Conservation (phyloP, 768 basidiomycete genomes). For the Jaapia argillacea region DNA sequence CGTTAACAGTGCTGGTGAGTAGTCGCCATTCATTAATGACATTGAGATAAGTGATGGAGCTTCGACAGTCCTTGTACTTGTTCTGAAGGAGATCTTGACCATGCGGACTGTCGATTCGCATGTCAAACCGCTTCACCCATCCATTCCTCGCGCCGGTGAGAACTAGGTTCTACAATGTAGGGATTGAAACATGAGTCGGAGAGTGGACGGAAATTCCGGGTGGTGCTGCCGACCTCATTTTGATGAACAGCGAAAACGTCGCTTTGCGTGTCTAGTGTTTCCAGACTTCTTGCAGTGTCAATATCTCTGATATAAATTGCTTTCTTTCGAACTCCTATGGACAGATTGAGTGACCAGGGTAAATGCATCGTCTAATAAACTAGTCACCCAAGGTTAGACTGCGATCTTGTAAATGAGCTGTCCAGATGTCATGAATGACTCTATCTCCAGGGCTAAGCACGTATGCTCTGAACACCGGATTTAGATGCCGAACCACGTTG, state of each 20-base stretch:
- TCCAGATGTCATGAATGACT: constrained; percentile 51
- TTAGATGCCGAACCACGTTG: too few species aligned
- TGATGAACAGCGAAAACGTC: constrained; percentile 58
- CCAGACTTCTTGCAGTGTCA: constrained; percentile 23
- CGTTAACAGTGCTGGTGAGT: constrained; percentile 48
- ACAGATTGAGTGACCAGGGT: constrained; percentile 3
- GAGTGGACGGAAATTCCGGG: background rate
- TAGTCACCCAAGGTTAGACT: constrained; percentile 43
- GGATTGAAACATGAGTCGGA: background rate
- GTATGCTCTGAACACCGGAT: too few species aligned
- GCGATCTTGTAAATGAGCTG: constrained; percentile 37
- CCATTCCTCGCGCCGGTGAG: constrained; percentile 58
- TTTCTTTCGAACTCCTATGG: constrained; percentile 40
- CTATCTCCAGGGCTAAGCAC: too few species aligned
- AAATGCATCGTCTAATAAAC: too few species aligned
- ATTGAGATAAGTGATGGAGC: background rate
- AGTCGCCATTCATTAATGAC: constrained; percentile 45
- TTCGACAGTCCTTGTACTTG: background rate
- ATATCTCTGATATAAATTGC: constrained; percentile 46
- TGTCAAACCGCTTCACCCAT: constrained; percentile 45
- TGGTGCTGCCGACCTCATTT: constrained; percentile 31
- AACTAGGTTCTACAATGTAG: constrained; percentile 30
- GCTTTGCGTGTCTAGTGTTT: constrained; percentile 40
- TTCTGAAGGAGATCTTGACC: background rate
- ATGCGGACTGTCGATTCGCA: constrained; percentile 25